A percentile compares a stretch with the other conserved stretches of the same genome.
phyloP scores from a whole-genome alignment of 73 alveolate species.

The Tetrahymena thermophila region DNA sequence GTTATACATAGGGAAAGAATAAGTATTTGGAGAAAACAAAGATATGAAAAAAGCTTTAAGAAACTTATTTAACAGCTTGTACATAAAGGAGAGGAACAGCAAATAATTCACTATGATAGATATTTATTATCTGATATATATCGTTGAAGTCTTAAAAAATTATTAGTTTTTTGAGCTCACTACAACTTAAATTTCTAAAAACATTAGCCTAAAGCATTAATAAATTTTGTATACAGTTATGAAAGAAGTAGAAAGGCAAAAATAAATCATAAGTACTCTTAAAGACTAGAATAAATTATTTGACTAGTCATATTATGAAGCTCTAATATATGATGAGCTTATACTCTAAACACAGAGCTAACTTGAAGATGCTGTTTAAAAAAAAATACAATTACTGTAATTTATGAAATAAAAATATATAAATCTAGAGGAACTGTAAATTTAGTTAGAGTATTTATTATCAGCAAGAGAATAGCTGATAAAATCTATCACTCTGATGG shows the following conservation, averaged over 20 bases:
- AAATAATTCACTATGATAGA: background rate
- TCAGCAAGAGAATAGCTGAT: background rate
- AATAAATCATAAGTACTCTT: background rate
- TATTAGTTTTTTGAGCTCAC: background rate
- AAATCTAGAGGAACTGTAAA: background rate
- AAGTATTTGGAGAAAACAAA: background rate
- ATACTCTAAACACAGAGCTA: background rate
- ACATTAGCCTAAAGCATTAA: background rate
- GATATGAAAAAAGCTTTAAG: background rate
- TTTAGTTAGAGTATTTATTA: background rate
- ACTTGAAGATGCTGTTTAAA: background rate
- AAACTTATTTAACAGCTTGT: background rate
- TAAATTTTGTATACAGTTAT: background rate
- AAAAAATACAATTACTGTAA: background rate
- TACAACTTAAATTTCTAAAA: background rate
- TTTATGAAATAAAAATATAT: background rate
- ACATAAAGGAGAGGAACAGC: background rate
- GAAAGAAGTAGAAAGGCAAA: background rate
- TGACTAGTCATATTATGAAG: background rate
- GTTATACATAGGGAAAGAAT: background rate
- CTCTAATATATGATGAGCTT: background rate
- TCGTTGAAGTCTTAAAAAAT: background rate
- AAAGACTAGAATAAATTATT: background rate
- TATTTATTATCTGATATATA: background rate
- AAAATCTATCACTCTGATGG: background rate